These are phyloP conservation scores for Pseudogymnoascus sp. DNA, from an alignment of 2,329 filamentous ascomycete species.

Conservation along the genomic window DNA sequence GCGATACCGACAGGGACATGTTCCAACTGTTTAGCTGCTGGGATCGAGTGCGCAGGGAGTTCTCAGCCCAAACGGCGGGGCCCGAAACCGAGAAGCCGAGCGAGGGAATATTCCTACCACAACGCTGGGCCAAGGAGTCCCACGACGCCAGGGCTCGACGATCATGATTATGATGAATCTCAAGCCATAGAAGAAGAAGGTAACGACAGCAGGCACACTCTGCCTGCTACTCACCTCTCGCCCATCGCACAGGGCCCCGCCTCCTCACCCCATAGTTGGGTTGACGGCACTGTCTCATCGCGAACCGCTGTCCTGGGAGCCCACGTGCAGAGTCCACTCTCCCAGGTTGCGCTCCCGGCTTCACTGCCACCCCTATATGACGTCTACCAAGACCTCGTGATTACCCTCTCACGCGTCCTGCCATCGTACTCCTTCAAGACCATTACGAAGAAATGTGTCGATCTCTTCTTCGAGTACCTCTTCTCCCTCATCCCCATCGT, in stretches of 20 bases:
- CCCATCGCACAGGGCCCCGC: background rate
- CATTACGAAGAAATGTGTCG: slow-evolving; percentile 26
- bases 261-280: background rate
- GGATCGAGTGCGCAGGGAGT: background rate
- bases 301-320: background rate
- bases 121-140: background rate
- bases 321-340: background rate
- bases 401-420: slow-evolving; percentile 6
- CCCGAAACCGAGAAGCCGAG: background rate
- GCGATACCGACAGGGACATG: background rate
- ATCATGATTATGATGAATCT: background rate
- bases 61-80: background rate
- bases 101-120: background rate
- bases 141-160: background rate
- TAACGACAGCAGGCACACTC: background rate
- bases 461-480: slow-evolving; percentile 36
- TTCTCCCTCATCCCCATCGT: slow-evolving; percentile 35
- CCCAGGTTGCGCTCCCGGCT: background rate
- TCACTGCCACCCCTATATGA: slow-evolving; percentile 13
- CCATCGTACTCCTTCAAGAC: slow-evolving; percentile 12
- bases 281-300: background rate
- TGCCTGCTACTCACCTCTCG: background rate
- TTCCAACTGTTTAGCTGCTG: background rate
- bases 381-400: slow-evolving; percentile 17
- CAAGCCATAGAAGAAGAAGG: background rate